These are phyloP conservation scores for Apiosordaria backusii DNA, from an alignment of 495 filamentous ascomycete species.

Conservation along the genomic window DNA sequence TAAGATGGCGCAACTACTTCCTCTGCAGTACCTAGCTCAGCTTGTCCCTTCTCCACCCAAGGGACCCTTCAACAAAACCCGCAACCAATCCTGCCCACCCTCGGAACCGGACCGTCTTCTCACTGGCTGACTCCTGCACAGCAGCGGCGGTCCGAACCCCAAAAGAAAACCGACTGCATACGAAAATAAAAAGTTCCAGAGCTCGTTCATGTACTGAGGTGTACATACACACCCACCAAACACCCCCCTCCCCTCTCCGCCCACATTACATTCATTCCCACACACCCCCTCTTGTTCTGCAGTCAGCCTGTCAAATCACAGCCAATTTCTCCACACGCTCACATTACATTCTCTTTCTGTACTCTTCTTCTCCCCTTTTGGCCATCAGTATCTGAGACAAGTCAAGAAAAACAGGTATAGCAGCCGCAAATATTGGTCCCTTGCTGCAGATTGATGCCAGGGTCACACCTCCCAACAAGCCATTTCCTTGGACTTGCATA, in stretches of 20 bases:
- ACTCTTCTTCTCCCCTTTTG: too few relatives aligned
- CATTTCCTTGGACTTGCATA: background rate
- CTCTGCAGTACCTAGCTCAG: too few relatives aligned
- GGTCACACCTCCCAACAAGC: background rate
- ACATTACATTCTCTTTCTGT: background rate
- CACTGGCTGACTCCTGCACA: background rate
- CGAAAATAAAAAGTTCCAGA: background rate
- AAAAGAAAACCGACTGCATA: too few relatives aligned
- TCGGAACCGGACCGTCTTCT: background rate
- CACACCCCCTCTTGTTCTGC: background rate
- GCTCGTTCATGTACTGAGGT: background rate
- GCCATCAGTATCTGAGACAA: background rate
- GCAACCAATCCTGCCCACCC: background rate
- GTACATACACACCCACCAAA: too few relatives aligned
- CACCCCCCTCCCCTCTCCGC: background rate
- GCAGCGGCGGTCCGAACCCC: background rate
- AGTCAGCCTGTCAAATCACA: background rate
- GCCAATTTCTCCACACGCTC: background rate
- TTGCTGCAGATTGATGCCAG: background rate
- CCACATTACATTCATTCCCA: too few relatives aligned
- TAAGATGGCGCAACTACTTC: background rate
- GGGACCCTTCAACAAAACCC: background rate
- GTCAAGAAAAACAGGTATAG: background rate
- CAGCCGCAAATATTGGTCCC: background rate
- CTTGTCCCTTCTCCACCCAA: background rate